Conservation (phyloP, 495 filamentous ascomycete species). For the Baudoinia panamericana region DNA sequence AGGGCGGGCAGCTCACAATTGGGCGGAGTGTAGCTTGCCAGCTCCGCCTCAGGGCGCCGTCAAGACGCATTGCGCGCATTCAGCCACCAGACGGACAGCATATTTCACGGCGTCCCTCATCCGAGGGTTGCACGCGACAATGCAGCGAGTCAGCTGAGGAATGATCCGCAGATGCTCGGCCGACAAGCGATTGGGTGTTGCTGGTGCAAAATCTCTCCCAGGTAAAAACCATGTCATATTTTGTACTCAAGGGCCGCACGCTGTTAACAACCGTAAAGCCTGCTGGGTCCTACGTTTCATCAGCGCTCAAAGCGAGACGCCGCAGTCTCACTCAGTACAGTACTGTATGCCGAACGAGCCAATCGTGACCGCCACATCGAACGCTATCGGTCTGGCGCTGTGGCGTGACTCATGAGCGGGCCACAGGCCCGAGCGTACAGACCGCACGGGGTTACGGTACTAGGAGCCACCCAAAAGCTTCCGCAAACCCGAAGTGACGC, state of each 20-base stretch:
- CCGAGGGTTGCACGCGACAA: conserved; percentile 1
- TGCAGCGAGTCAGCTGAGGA: neutral
- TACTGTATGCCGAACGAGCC: neutral
- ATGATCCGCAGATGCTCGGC: conserved; percentile 16
- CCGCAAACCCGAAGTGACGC: neutral
- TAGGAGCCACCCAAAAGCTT: neutral
- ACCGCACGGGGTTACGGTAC: no score
- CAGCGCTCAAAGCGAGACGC: no score
- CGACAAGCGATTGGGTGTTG: conserved; percentile 7
- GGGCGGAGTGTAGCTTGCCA: no score
- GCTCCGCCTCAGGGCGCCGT: no score
- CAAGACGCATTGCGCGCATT: no score
- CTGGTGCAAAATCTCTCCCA: no score
- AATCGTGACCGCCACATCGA: neutral
- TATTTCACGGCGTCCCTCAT: neutral
- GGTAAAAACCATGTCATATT: no score
- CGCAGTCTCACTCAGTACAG: neutral
- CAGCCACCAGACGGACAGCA: conserved; percentile 10
- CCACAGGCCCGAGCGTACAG: no score
- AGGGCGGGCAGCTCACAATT: no score
- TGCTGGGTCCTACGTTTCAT: no score
- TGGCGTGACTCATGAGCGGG: neutral
- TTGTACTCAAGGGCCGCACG: no score
- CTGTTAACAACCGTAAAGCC: no score
- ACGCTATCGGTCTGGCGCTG: neutral